These are phyloP conservation scores for Intubia oerlemansii DNA, from an alignment of 2,329 filamentous ascomycete species.

Conservation along the genomic window DNA sequence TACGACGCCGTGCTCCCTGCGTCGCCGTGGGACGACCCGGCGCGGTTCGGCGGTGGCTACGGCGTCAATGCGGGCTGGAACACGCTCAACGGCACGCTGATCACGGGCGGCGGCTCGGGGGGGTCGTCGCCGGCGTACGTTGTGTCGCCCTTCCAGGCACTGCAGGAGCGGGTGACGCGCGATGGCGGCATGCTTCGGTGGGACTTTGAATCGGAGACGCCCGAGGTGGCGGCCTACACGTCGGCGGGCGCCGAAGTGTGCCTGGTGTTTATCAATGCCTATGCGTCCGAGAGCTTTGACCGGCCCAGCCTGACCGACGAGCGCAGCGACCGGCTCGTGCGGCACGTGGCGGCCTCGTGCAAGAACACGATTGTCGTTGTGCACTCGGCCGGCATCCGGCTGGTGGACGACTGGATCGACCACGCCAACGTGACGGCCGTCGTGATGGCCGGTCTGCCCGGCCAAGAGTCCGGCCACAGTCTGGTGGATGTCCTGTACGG, in stretches of 20 bases:
- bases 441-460: slow-evolving; percentile 27
- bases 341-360: slow-evolving; percentile 27
- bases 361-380: slow-evolving; percentile 42
- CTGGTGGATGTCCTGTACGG: slow-evolving; percentile 23
- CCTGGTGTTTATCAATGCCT: slow-evolving; percentile 42
- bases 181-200: slow-evolving; percentile 35
- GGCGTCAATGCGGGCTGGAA: slow-evolving; percentile 27
- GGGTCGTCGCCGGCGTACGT: slow-evolving; percentile 26
- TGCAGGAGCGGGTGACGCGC: slow-evolving; percentile 27
- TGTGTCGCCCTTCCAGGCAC: slow-evolving; percentile 28
- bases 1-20: slow-evolving; percentile 34
- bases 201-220: slow-evolving; percentile 26
- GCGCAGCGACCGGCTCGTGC: slow-evolving; percentile 36
- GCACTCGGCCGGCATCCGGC: slow-evolving; percentile 30
- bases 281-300: slow-evolving; percentile 59
- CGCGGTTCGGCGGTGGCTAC: slow-evolving; percentile 15
- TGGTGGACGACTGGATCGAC: slow-evolving; percentile 27
- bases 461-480: slow-evolving; percentile 26
- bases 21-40: slow-evolving; percentile 24
- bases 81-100: slow-evolving; percentile 28
- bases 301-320: slow-evolving; percentile 46
- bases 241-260: slow-evolving; percentile 37
- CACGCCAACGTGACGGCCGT: slow-evolving; percentile 29
- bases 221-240: slow-evolving; percentile 11
- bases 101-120: slow-evolving; percentile 28